Base-by-base conservation (phyloP, 345 rosid species). In the Leavenworthia alabamica region DNA sequence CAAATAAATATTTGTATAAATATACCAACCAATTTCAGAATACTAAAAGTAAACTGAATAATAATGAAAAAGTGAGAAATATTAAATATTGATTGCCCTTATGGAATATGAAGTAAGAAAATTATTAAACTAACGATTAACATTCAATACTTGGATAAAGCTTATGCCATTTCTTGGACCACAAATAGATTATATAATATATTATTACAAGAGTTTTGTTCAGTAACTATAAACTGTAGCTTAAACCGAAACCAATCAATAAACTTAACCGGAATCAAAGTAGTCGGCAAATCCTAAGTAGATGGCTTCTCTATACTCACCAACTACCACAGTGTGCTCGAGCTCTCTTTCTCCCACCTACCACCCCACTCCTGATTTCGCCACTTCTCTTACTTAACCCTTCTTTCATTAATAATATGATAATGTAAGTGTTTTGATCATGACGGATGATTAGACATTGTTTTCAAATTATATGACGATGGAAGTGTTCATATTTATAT, bases 331-430 rank as follows among this genome's bases (percentile, higher is more conserved):
- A 36, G 23, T 46, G 14, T 36, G 61, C 39, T 68, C 23, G 14
- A 44, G 43, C 56, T 68, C 62, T 52, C 61, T 68, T 68, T 68
- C 67, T 51, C 56, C 41, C 37, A 70, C 74, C 74, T 28, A 62
- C 62, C 68, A 70, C 43, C 41, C 74, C 68, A 62, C 74, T 56
- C 69, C 31, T 46, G 35, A 64, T 42, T 53, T 64, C 26, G 15
- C 69, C 43, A 64, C 33, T 54, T 52, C 43, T 64, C 54, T 54
- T 54, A 13, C 26, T 44, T 36, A 43, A 16, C 14, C 45, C 3
- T 66, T 65, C 43, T 51, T 2, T 31, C 2, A 50, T 50, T 29
- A 39, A 16, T 41, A 5, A 13, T 50, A 12, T 29, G 35, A 42
- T 64, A 41, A 53, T 42, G 13, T 0, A 40, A 29, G 52, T 53